Evolutionary conservation across 768 basidiomycete species (phyloP), one percentile per base, ranked within the genome.

Genomic region (Tulasnella calospora): DNA sequence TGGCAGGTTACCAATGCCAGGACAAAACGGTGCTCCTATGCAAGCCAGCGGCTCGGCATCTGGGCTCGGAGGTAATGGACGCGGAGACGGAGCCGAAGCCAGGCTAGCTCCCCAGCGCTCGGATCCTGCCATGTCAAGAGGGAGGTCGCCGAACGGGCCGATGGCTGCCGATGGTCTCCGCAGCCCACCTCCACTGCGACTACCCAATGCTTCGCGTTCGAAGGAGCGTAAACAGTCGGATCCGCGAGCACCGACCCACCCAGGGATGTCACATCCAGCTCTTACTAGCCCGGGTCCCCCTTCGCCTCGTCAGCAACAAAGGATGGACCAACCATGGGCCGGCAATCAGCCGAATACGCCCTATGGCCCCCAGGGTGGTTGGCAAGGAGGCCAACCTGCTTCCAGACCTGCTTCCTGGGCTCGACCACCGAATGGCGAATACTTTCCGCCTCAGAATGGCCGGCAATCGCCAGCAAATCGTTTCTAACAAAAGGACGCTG

Each of bases 31-130:
- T 30, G 36, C 9, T 30, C n/a, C 30, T 30, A 41, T 73, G 74
- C 61, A 46, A 19, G 19, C 38, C 23, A 57, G 79, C 38, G 46
- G 44, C 35, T 73, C 79, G 30, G 41, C 79, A n/a, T 6, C 36
- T 27, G 30, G 35, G 13, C 30, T 35, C 21, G 41, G 41, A 27
- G 44, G 21, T 21, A 71, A 78, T 72, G 77, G 77, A 9, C 77
- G 77, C 12, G 76, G 67, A 36, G 78, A 79, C 55, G 79, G 79
- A 23, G 40, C 23, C 3, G 51, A 74, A 33, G 30, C 30, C 1
- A n/a, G 70, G 57, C 61, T 73, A 27, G 74, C 74, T 6, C 79
- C 80, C 7, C 78, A 79, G 40, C 78, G 79, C 23, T 80, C 79
- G 21, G 79, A 80, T 70, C 79, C 79, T 13, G 55, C 41, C 44